Evolutionary conservation across 2,329 filamentous ascomycete genomes (phyloP).

Genomic region (Fusarium duplospermum): DNA sequence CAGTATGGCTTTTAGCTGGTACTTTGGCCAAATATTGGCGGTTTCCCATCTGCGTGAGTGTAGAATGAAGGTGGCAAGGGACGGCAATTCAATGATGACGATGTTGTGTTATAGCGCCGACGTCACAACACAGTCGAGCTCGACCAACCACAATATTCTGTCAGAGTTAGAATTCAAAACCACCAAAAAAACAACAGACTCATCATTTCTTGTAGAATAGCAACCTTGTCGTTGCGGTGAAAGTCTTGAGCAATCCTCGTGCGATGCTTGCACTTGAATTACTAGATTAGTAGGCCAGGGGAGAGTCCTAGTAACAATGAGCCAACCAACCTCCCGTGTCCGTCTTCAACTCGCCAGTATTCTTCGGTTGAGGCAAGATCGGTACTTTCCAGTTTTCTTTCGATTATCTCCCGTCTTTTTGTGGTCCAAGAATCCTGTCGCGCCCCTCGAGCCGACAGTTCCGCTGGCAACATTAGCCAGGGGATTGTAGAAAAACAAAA

Average conservation of each 20-base stretch:
- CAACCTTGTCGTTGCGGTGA: background rate
- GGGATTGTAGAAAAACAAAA: background rate
- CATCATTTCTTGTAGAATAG: background rate
- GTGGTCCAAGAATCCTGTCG: background rate
- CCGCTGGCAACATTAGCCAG: background rate
- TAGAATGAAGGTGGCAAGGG: constrained; percentile 12
- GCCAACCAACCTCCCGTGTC: background rate
- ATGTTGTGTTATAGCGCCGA: background rate
- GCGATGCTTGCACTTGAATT: background rate
- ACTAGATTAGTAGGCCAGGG: background rate
- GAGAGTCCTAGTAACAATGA: background rate
- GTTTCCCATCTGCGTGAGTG: background rate
- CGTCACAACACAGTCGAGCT: background rate
- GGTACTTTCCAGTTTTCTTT: background rate
- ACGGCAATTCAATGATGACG: constrained; percentile 8
- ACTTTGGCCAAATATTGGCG: background rate
- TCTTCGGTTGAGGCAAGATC: background rate
- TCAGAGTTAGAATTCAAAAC: background rate
- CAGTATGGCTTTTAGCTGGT: background rate
- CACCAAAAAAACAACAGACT: background rate
- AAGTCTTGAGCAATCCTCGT: background rate
- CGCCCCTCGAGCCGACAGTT: background rate
- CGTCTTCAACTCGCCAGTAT: no score
- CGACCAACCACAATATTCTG: background rate
- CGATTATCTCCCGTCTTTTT: background rate